Evolutionary conservation across 2,329 filamentous ascomycete species (phyloP), one percentile per base, ranked within the genome.

Genomic region (Ascochyta rabiei): DNA sequence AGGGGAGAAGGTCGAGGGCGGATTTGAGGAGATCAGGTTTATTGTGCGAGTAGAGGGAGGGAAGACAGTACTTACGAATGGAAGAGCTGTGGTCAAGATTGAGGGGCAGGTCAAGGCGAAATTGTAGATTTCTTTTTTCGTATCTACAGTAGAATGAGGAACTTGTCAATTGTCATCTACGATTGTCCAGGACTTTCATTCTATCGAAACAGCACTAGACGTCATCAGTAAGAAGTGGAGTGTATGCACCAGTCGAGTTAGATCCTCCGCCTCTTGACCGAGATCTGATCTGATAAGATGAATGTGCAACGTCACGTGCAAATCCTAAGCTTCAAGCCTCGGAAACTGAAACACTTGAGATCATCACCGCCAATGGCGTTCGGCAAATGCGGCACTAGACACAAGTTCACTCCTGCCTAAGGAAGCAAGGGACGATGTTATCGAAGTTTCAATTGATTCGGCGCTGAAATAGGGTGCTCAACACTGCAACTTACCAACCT

Each of bases 41-140:
- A 81, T 88, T 48, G 90, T 89, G 1, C 84, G 85, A 72, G 87
- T 96, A 23, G 88, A 89, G 66, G 86, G 88, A 28, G 91, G 90
- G 28, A 96, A 95, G 82, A 86, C 92, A 16, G 91, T 90, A 57
- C 79, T 97, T 76, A 95, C 87, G 77, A 96, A 97, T 74, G 93
- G 93, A 4, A 82, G 91, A 53, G 91, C 90, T 23, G 75, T 93
- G 72, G 84, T 97, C 69, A 91, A 84, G 82, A 79, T 85, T 54
- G 82, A 82, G 46, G 82, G 77, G 7, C 72, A 76, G 41, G 64
- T 59, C 33, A 74, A 75, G 66, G 68, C 70, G 16, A 76, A 76
- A 60, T 54, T 77, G 66, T 77, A 75, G 57, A 61, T 45, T 30
- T 18, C 16, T 43, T 19, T 37, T n/a, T 1, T n/a, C 21, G 18